Base-by-base conservation (phyloP, 202 grass and related monocot species). In the Zoysia matrella region DNA sequence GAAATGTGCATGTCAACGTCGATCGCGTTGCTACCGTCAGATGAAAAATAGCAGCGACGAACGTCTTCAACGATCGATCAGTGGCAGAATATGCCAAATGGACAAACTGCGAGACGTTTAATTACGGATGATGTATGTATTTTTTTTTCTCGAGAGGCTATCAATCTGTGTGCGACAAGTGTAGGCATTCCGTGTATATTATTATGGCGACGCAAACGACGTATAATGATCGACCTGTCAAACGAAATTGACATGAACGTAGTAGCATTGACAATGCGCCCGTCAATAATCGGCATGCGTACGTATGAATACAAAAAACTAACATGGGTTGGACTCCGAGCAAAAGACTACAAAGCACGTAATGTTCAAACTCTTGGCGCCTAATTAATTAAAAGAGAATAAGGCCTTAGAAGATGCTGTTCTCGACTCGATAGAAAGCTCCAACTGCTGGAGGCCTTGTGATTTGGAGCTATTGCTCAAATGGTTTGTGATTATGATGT, bases 401-500 rank as follows among this genome's bases (percentile, higher is more conserved):
- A 69, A 74, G 4, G 41, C 8, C 14, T 44, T 30, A 22, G 56
- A 83, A 88, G 81, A 84, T 88, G 76, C 81, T 54, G 13, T 0
- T 79, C 2, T 47, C 43, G 3, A 47, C 13, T 52, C 14, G 41
- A 13, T 79, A 6, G 39, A 60, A 78, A 65, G 50, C 12, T 73
- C 41, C 67, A 51, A n/a, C 22, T 30, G 22, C 22, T 30, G 30
- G 54, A 8, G 7, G 3, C 3, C 22, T 22, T 36, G 60, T 30
- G 30, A 41, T 16, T 45, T 62, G 18, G 18, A 36, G 18, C 4
- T 62, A 9, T 60, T 8, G 30, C 14, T 5, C 15, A 58, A 16
- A 5, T 18, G 14, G 15, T 6, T 58, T 16, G 15, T 58, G 55
- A 6, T 16, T 18, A 58, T 1, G 54, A n/a, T 12, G 54, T 39